These are phyloP conservation scores for Musa itinerans DNA, from an alignment of 176 grass and related monocot species.

Conservation along the genomic window DNA sequence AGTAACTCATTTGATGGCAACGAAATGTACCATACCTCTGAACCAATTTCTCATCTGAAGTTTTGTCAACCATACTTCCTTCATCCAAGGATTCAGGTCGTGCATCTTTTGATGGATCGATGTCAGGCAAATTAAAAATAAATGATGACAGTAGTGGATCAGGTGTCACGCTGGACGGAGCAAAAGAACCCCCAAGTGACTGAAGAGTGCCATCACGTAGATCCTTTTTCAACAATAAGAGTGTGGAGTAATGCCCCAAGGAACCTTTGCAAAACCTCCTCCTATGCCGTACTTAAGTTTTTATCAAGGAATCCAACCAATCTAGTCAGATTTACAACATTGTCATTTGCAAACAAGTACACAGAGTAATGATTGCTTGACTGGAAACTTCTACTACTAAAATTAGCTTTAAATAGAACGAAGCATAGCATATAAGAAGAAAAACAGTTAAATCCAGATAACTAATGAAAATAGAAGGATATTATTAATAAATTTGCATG, in stretches of 20 bases:
- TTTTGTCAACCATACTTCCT: neutral
- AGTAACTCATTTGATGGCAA: no score
- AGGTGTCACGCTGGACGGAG: neutral
- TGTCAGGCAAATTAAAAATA: neutral
- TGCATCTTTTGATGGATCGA: neutral
- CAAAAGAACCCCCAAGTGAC: neutral
- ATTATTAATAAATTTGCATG: no score
- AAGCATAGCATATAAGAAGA: no score
- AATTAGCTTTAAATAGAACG: no score
- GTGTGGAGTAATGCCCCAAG: neutral
- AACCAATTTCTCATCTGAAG: constrained; percentile 1
- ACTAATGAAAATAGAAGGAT: no score
- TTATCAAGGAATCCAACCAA: constrained; percentile 1
- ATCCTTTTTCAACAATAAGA: neutral
- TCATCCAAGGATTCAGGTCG: neutral
- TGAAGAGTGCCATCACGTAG: neutral
- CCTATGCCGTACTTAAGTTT: neutral
- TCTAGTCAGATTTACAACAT: neutral
- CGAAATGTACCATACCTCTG: neutral
- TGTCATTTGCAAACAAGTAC: neutral
- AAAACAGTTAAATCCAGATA: no score
- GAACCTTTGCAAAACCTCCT: neutral
- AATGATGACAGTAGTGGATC: constrained; percentile 6
- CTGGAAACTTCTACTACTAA: no score
- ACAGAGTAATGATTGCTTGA: no score